Conservation (phyloP, 306 rosid species). For the Crataegus laevigata region DNA sequence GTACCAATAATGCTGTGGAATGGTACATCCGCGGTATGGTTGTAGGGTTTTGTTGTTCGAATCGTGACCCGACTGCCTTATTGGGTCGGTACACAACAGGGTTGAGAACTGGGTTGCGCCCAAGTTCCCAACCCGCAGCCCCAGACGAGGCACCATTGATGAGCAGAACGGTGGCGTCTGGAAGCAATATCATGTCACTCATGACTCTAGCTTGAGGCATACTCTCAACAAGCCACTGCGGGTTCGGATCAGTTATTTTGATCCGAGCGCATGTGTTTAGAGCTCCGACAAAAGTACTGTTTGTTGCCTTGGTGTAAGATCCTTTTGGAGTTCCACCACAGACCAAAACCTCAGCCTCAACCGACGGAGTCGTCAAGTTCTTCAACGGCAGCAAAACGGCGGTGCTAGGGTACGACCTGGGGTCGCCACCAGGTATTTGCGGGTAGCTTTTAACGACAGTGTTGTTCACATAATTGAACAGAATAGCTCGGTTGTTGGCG, state of each 20-base stretch:
- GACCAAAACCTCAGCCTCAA: conserved; percentile 52
- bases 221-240: conserved; percentile 49
- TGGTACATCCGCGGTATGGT: conserved; percentile 52
- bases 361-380: neutral
- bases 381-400: conserved; percentile 54
- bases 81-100: conserved; percentile 41
- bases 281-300: conserved; percentile 19
- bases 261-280: conserved; percentile 45
- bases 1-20: conserved; percentile 47
- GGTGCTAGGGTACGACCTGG: conserved; percentile 58
- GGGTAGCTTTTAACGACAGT: conserved; percentile 38
- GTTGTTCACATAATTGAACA: conserved; percentile 32
- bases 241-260: conserved; percentile 49
- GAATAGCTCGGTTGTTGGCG: conserved; percentile 48
- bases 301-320: neutral
- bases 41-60: conserved; percentile 31
- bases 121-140: conserved; percentile 53
- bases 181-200: conserved; percentile 56
- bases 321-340: conserved; percentile 70
- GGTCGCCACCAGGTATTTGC: conserved; percentile 48
- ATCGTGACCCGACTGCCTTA: conserved; percentile 23
- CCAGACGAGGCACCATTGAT: conserved; percentile 47
- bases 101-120: conserved; percentile 31
- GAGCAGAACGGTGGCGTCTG: conserved; percentile 51
- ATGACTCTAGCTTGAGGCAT: conserved; percentile 55